Percentiles rank a stretch among this genome's conserved stretches.
Evolutionary conservation across 345 rosid species (phyloP).

Genomic region (Trapa incisa): DNA sequence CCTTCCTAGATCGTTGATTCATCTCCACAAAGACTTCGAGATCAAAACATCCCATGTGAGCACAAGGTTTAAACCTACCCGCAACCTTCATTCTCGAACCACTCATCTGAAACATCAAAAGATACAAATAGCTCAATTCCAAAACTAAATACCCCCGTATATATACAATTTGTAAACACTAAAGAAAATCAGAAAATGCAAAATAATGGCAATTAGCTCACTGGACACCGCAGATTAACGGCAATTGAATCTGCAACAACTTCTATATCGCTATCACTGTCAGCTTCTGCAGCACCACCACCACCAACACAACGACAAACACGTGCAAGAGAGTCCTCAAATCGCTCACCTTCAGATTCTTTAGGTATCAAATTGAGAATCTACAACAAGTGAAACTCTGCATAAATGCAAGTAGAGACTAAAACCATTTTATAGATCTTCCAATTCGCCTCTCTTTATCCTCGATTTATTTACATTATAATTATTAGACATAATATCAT

Average conservation of each 20-base stretch:
- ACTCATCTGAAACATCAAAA: conserved; percentile 50
- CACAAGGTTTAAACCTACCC: conserved; percentile 91
- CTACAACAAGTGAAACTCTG: conserved; percentile 22
- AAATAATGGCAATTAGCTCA: conserved; percentile 27
- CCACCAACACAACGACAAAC: conserved; percentile 91
- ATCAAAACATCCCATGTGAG: conserved; percentile 95
- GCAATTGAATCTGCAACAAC: conserved; percentile 81
- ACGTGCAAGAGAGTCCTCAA: conserved; percentile 85
- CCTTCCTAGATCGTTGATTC: conserved; percentile 98
- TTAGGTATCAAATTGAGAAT: conserved; percentile 69
- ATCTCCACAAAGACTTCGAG: conserved; percentile 91
- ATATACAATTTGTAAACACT: neutral
- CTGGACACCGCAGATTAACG: conserved; percentile 93
- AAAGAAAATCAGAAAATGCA: neutral
- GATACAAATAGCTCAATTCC: conserved; percentile 7
- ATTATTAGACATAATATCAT: neutral
- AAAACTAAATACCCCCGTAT: neutral
- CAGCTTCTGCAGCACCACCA: conserved; percentile 70
- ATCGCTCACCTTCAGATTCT: conserved; percentile 67
- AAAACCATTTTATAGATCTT: neutral
- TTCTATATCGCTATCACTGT: conserved; percentile 94
- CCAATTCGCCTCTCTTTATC: too few species aligned
- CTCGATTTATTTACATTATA: neutral
- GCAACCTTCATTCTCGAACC: conserved; percentile 97
- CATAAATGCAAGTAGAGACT: neutral